Conservation (phyloP, 768 basidiomycete species). For the Pulveroboletus sp. region DNA sequence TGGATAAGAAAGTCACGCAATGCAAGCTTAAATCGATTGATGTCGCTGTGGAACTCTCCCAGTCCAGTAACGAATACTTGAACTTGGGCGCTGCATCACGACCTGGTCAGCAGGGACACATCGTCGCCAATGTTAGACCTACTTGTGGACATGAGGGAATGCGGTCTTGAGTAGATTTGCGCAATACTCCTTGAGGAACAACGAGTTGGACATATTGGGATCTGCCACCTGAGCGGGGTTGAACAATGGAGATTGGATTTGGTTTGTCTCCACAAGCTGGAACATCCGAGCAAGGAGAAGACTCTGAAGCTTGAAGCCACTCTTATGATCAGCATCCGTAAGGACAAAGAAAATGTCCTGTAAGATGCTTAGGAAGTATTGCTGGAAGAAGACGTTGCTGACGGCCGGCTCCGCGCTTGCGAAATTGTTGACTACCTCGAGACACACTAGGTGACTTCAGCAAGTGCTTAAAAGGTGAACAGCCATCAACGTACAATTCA, state of each 20-base stretch:
- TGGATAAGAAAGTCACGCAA: constrained; percentile 97
- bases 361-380: constrained; percentile 89
- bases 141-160: constrained; percentile 92
- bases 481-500: constrained; percentile 54
- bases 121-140: constrained; percentile 27
- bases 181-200: constrained; percentile 83
- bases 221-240: constrained; percentile 73
- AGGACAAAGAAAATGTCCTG: constrained; percentile 98
- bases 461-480: background rate
- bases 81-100: constrained; percentile 57
- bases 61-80: constrained; percentile 65
- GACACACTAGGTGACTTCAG: constrained; percentile 57
- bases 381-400: constrained; percentile 92
- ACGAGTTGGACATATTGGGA: constrained; percentile 69
- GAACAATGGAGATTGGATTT: constrained; percentile 80
- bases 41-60: constrained; percentile 72
- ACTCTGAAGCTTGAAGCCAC: constrained; percentile 95
- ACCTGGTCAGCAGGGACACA: constrained; percentile 8
- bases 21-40: constrained; percentile 89
- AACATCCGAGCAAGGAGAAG: constrained; percentile 91
- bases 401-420: constrained; percentile 74
- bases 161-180: constrained; percentile 82
- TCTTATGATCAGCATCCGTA: constrained; percentile 98
- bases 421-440: constrained; percentile 96
- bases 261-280: constrained; percentile 82